Evolutionary conservation across 148 eudicot species (phyloP).

Genomic region (Spergularia bocconei): DNA sequence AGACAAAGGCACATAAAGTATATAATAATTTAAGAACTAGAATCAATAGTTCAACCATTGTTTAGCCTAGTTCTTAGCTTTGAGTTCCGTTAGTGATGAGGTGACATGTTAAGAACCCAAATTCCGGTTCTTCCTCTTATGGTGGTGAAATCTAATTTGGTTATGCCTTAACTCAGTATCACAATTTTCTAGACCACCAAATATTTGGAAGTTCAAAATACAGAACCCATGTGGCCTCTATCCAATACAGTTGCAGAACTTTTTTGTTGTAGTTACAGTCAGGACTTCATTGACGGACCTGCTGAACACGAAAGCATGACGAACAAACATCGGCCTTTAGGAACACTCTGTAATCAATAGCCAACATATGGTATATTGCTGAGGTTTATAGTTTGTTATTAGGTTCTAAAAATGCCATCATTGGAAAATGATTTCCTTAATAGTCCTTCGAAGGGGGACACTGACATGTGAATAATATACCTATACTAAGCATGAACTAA

Average conservation of each 20-base stretch:
- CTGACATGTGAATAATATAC: background rate
- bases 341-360: too few species aligned
- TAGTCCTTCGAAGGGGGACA: background rate
- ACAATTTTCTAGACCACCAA: background rate
- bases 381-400: background rate
- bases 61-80: too few species aligned
- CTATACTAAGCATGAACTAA: background rate
- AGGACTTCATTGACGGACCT: background rate
- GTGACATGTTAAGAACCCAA: too few species aligned
- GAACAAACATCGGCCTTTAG: background rate
- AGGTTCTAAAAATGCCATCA: background rate
- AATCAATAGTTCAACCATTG: too few species aligned
- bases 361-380: background rate
- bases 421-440: background rate
- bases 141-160: background rate
- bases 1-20: too few species aligned
- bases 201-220: conserved; percentile 1
- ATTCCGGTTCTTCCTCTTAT: background rate
- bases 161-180: background rate
- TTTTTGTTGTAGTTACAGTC: background rate
- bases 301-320: background rate
- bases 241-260: background rate
- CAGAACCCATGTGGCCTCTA: background rate
- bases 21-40: too few species aligned
- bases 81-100: too few species aligned